Conservation (phyloP, 495 filamentous ascomycete species). For the Astrocystis sublimbata region DNA sequence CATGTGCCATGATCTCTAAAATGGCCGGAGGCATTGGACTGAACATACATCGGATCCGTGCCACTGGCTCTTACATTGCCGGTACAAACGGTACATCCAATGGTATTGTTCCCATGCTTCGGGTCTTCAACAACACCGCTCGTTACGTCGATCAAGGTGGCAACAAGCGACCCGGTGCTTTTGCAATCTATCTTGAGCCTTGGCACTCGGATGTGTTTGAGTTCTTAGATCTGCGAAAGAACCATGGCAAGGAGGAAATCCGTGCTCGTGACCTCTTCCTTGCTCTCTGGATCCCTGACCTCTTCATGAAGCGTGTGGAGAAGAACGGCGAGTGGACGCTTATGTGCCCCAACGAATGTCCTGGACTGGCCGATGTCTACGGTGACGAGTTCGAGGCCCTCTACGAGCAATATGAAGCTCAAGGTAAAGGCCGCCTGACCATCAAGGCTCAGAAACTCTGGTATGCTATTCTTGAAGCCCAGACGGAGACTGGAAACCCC, state of each 20-base stretch:
- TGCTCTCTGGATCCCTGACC: slow-evolving; percentile 95
- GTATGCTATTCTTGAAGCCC: slow-evolving; percentile 96
- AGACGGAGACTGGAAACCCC: slow-evolving; percentile 97
- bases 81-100: slow-evolving; percentile 98
- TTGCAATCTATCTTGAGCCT: slow-evolving; percentile 98
- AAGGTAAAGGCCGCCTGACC: slow-evolving; percentile 83
- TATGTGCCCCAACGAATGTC: slow-evolving; percentile 95
- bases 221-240: slow-evolving; percentile 97
- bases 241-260: slow-evolving; percentile 97
- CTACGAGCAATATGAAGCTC: slow-evolving; percentile 90
- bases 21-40: slow-evolving; percentile 96
- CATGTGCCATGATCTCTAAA: slow-evolving; percentile 99
- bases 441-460: slow-evolving; percentile 98
- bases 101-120: slow-evolving; percentile 95
- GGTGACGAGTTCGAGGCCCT: slow-evolving; percentile 96
- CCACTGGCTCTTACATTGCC: slow-evolving; percentile 94
- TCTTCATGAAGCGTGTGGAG: slow-evolving; percentile 99
- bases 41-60: slow-evolving; percentile 92
- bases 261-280: slow-evolving; percentile 97
- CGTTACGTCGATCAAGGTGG: slow-evolving; percentile 98
- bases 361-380: slow-evolving; percentile 92
- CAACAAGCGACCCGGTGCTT: slow-evolving; percentile 98
- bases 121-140: slow-evolving; percentile 98
- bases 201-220: slow-evolving; percentile 98
- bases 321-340: slow-evolving; percentile 93